Percentiles rank a stretch among this genome's conserved stretches.
Evolutionary conservation across 202 grass and related monocot species (phyloP).

Genomic region (Hordeum pubiflorum): DNA sequence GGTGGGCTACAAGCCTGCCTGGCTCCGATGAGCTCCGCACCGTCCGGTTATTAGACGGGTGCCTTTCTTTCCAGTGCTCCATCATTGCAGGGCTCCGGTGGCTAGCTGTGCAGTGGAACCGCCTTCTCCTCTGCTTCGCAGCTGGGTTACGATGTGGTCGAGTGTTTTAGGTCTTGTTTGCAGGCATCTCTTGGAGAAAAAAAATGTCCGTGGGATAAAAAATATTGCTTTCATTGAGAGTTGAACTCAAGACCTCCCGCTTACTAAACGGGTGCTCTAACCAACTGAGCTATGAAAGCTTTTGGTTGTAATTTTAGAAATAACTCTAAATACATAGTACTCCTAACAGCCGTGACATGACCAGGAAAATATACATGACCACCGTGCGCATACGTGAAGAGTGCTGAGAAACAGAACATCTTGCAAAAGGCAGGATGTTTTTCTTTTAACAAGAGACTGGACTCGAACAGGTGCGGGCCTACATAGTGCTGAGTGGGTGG

Average conservation of each 20-base stretch:
- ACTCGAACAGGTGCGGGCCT: no score
- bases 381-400: neutral
- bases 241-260: slow-evolving; percentile 88
- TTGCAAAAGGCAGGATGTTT: neutral
- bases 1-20: neutral
- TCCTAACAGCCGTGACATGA: neutral
- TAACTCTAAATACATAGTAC: no score
- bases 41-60: neutral
- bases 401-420: neutral
- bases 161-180: neutral
- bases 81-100: slow-evolving; percentile 18
- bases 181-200: neutral
- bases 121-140: neutral
- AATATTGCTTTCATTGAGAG: slow-evolving; percentile 61
- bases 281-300: slow-evolving; percentile 82
- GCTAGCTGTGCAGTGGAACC: neutral
- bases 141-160: neutral
- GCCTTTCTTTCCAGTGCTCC: slow-evolving; percentile 1
- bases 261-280: slow-evolving; percentile 94
- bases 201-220: neutral
- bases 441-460: no score
- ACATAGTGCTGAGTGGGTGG: no score
- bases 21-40: neutral
- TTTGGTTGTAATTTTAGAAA: no score
- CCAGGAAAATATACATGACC: neutral